phyloP scores from a whole-genome alignment of 176 grass and related monocot species.

The Canna indica region DNA sequence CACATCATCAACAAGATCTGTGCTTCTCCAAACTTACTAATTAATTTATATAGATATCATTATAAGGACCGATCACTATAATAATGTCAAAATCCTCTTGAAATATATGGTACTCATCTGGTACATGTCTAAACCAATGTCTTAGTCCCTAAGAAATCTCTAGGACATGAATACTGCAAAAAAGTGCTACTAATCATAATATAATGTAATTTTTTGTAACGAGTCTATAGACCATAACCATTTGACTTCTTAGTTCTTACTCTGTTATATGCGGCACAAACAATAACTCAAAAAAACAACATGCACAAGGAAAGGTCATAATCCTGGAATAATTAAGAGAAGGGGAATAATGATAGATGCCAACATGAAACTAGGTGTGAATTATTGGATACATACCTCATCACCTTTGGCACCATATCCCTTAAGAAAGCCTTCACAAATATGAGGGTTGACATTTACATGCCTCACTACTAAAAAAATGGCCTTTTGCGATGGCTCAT shows the following conservation, averaged over 20 bases:
- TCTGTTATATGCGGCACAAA: background rate
- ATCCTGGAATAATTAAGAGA: background rate
- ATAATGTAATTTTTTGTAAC: background rate
- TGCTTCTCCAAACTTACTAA: too few relatives aligned
- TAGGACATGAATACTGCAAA: background rate
- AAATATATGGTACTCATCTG: too few relatives aligned
- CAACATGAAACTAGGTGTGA: background rate
- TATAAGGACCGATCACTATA: too few relatives aligned
- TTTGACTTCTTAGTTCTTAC: background rate
- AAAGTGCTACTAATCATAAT: background rate
- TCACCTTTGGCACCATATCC: conserved; percentile 87
- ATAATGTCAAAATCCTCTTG: too few relatives aligned
- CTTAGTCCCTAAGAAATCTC: background rate
- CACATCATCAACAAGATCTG: too few relatives aligned
- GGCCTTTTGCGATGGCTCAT: too few relatives aligned
- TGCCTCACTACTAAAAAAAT: too few relatives aligned
- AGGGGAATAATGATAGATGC: background rate
- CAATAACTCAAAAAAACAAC: background rate
- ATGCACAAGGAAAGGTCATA: background rate
- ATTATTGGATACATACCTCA: conserved; percentile 54
- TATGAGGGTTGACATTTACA: conserved; percentile 81
- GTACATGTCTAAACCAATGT: background rate
- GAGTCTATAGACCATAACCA: background rate
- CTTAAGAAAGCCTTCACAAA: conserved; percentile 73
- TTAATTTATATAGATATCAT: too few relatives aligned